phyloP scores from a whole-genome alignment of 2,329 filamentous ascomycete species.

The Plenodomus lindquistii region DNA sequence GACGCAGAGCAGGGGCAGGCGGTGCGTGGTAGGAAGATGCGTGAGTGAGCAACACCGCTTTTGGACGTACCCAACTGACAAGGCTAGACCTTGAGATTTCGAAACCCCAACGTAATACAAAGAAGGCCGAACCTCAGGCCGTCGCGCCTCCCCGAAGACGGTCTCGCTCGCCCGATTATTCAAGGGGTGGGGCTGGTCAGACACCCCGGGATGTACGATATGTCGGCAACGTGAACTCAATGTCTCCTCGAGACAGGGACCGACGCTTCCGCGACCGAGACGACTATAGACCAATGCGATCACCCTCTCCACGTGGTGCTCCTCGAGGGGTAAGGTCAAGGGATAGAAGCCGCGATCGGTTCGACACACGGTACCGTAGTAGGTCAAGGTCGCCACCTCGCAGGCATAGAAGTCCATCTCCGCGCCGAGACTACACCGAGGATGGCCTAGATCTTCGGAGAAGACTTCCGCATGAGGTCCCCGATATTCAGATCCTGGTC shows the following conservation, averaged over 20 bases:
- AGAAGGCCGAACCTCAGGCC: slow-evolving; percentile 53
- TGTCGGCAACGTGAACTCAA: slow-evolving; percentile 36
- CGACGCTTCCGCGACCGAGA: slow-evolving; percentile 61
- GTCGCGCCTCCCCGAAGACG: slow-evolving; percentile 53
- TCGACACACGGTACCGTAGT: slow-evolving; percentile 56
- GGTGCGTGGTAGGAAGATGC: slow-evolving; percentile 88
- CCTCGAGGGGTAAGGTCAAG: slow-evolving; percentile 43
- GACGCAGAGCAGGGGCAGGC: slow-evolving; percentile 77
- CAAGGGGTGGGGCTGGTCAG: slow-evolving; percentile 45
- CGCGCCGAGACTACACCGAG: slow-evolving; percentile 55
- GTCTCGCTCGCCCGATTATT: slow-evolving; percentile 67
- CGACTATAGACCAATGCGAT: slow-evolving; percentile 58
- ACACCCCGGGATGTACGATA: slow-evolving; percentile 56
- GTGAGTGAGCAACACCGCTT: slow-evolving; percentile 59
- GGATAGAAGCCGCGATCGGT: slow-evolving; percentile 51
- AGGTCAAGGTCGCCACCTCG: slow-evolving; percentile 70
- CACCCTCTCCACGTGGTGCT: slow-evolving; percentile 50
- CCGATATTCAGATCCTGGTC: slow-evolving; percentile 86
- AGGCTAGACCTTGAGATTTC: slow-evolving; percentile 81
- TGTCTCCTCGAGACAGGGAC: slow-evolving; percentile 51
- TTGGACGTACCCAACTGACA: slow-evolving; percentile 31
- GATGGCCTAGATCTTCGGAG: slow-evolving; percentile 74
- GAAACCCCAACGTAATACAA: slow-evolving; percentile 79
- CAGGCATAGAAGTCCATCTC: slow-evolving; percentile 71
- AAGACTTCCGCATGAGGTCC: slow-evolving; percentile 73